phyloP scores from a whole-genome alignment of 805 yeast species.

The Candida silvatica region DNA sequence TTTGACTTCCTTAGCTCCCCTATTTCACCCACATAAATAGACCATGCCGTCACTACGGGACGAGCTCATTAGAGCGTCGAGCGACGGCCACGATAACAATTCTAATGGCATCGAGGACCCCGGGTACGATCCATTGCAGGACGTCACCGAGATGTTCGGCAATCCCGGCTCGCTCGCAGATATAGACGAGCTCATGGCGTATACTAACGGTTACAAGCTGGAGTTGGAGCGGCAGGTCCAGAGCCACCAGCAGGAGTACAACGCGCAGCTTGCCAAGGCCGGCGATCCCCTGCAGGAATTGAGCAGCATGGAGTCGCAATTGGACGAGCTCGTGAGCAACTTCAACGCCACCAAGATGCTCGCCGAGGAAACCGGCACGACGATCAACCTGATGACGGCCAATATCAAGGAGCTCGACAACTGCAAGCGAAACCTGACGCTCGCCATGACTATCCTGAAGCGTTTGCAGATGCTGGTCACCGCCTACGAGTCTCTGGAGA shows the following conservation, averaged over 20 bases:
- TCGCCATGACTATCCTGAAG: conserved; percentile 79
- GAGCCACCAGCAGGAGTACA: conserved; percentile 27
- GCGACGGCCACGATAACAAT: conserved; percentile 1
- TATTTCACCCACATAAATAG: no score
- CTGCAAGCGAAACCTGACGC: conserved; percentile 75
- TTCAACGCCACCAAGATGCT: conserved; percentile 38
- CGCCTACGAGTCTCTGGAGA: conserved; percentile 56
- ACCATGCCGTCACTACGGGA: conserved; percentile 15
- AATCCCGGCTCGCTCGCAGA: conserved; percentile 41
- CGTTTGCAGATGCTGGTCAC: conserved; percentile 79
- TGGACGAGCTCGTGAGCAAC: conserved; percentile 32
- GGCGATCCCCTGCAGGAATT: conserved; percentile 15
- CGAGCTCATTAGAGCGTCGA: conserved; percentile 17
- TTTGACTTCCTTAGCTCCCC: no score
- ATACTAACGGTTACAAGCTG: conserved; percentile 41
- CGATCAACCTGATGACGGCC: conserved; percentile 63
- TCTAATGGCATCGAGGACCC: conserved; percentile 21
- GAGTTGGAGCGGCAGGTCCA: conserved; percentile 39
- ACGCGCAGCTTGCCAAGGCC: conserved; percentile 14
- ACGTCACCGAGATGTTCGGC: conserved; percentile 41
- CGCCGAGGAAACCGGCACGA: conserved; percentile 46
- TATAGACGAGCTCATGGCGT: conserved; percentile 40
- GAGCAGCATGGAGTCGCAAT: conserved; percentile 23
- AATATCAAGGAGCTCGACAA: conserved; percentile 73
- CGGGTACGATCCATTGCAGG: conserved; percentile 45